A percentile compares a stretch with the other conserved stretches of the same genome.
Conservation (phyloP, 2,329 filamentous ascomycete genomes). For the Alternaria gaisen region DNA sequence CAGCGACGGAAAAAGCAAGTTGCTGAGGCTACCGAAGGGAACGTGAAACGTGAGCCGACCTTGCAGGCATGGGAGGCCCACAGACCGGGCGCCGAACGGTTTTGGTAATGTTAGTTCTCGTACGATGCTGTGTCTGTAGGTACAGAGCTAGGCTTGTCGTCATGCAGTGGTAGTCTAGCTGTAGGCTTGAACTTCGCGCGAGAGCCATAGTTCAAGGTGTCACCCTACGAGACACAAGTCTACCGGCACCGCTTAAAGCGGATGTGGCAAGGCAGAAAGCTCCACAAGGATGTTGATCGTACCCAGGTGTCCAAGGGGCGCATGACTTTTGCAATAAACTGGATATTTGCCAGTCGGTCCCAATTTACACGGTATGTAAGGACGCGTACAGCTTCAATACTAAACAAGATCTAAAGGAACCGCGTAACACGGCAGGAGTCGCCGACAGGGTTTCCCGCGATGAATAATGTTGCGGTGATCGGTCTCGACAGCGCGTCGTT, state of each 20-base stretch:
- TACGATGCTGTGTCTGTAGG: background rate
- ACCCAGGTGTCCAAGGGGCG: slow-evolving; percentile 18
- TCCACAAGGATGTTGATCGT: slow-evolving; percentile 22
- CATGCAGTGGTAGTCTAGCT: background rate
- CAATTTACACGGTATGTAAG: slow-evolving; percentile 18
- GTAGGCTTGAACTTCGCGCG: background rate
- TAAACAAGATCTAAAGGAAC: slow-evolving; percentile 6
- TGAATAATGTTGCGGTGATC: slow-evolving; percentile 9
- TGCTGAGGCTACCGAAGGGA: slow-evolving; percentile 6
- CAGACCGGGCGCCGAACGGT: slow-evolving; percentile 13
- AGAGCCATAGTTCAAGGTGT: background rate
- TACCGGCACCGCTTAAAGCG: slow-evolving; percentile 8
- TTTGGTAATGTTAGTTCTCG: slow-evolving; percentile 4
- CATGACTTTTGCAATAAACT: slow-evolving; percentile 25
- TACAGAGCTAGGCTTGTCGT: background rate
- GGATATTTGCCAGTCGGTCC: slow-evolving; percentile 22
- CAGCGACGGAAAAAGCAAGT: slow-evolving; percentile 12
- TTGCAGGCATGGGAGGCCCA: slow-evolving; percentile 10
- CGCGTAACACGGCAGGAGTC: slow-evolving; percentile 13
- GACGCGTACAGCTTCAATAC: slow-evolving; percentile 12
- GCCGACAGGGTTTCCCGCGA: background rate
- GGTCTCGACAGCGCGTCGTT: slow-evolving; percentile 26
- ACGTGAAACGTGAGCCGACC: slow-evolving; percentile 13
- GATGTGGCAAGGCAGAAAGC: slow-evolving; percentile 14
- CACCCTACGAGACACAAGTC: slow-evolving; percentile 3